Conservation (phyloP, 495 filamentous ascomycete genomes). For the Aspergillus coremiiformis region DNA sequence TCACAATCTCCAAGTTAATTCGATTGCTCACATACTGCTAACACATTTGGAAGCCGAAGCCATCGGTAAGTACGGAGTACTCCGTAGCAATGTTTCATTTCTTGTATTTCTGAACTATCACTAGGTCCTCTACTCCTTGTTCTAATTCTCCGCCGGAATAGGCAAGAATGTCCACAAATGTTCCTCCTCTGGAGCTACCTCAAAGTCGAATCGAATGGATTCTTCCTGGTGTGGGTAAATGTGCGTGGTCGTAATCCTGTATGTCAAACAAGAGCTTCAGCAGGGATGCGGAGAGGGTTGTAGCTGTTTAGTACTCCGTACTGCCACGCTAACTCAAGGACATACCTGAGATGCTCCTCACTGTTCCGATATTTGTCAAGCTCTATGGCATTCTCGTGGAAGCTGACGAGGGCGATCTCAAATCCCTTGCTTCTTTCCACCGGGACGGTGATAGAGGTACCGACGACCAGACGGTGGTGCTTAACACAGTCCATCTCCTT, state of each 20-base stretch:
- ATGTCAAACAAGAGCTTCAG: background rate
- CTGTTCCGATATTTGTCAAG: slow-evolving; percentile 30
- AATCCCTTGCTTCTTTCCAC: slow-evolving; percentile 34
- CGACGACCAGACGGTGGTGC: slow-evolving; percentile 26
- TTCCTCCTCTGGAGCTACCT: slow-evolving; percentile 28
- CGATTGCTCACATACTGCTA: too few species aligned
- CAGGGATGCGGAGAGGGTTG: background rate
- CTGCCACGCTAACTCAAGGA: too few species aligned
- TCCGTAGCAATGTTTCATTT: too few species aligned
- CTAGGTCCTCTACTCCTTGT: too few species aligned
- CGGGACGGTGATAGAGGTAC: slow-evolving; percentile 28
- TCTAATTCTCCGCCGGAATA: too few species aligned
- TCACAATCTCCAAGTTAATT: too few species aligned
- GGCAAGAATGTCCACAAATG: slow-evolving; percentile 16
- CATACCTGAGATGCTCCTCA: slow-evolving; percentile 29
- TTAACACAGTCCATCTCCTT: slow-evolving; percentile 27
- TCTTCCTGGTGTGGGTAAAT: slow-evolving; percentile 33
- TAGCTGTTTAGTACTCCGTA: too few species aligned
- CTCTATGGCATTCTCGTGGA: slow-evolving; percentile 23
- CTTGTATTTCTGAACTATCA: too few species aligned
- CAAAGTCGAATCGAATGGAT: slow-evolving; percentile 33
- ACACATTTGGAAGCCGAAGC: too few species aligned
- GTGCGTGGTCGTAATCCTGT: slow-evolving; percentile 28
- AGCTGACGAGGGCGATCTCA: slow-evolving; percentile 30
- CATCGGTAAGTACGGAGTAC: too few species aligned